phyloP scores from a whole-genome alignment of 2,329 filamentous ascomycete species.

The Pseudonectria foliicola region DNA sequence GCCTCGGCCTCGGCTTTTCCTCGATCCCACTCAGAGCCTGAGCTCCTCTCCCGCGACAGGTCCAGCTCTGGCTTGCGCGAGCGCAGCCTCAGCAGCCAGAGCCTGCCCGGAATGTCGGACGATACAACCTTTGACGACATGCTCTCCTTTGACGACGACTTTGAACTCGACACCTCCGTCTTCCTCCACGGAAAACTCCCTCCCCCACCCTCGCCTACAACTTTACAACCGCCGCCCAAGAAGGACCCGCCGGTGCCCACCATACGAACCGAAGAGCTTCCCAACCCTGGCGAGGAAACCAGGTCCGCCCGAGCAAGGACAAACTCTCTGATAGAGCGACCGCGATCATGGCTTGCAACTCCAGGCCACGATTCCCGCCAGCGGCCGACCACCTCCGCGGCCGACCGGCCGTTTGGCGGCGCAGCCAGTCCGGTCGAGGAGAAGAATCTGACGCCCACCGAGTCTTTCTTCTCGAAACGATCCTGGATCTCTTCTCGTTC shows the following conservation, averaged over 20 bases:
- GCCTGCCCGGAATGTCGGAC: conserved; percentile 10
- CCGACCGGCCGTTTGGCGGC: conserved; percentile 14
- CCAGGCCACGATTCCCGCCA: conserved; percentile 1
- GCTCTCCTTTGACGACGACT: conserved; percentile 44
- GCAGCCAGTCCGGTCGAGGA: conserved; percentile 20
- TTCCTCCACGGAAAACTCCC: conserved; percentile 25
- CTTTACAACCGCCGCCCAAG: neutral
- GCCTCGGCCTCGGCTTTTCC: conserved; percentile 20
- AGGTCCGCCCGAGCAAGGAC: conserved; percentile 30
- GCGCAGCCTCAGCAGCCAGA: conserved; percentile 10
- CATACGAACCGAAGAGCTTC: conserved; percentile 16
- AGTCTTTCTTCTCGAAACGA: conserved; percentile 44
- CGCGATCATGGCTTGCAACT: conserved; percentile 45
- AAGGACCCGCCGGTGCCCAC: conserved; percentile 8
- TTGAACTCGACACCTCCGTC: conserved; percentile 41
- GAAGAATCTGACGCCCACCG: conserved; percentile 32
- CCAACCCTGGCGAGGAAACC: conserved; percentile 10
- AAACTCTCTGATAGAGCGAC: conserved; percentile 41
- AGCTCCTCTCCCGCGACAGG: conserved; percentile 24
- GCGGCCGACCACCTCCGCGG: conserved; percentile 21
- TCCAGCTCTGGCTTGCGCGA: conserved; percentile 15
- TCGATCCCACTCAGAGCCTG: conserved; percentile 29
- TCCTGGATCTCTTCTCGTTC: conserved; percentile 47
- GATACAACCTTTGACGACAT: conserved; percentile 45
- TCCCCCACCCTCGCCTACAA: conserved; percentile 5